Evolutionary conservation across 1,139 yeast species (phyloP), one percentile per base, ranked within the genome.

Genomic region (Pichia sp.): DNA sequence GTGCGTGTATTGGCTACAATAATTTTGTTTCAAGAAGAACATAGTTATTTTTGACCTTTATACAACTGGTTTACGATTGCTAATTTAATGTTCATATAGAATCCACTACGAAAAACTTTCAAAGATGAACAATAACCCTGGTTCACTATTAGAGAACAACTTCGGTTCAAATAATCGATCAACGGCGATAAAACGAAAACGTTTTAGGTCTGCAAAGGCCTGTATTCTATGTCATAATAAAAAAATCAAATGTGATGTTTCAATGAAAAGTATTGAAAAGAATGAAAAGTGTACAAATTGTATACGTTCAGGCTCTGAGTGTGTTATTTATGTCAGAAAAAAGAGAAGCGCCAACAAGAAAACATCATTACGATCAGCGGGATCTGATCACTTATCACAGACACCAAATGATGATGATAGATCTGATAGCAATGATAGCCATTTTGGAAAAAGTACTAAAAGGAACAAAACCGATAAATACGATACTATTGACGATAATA

Each of bases 141-240:
- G 18, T 18, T 18, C n/a, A 32, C 16, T 11, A 18, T 9, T 32
- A 32, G 22, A 32, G 16, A n/a, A 32, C 9, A 3, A 5, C 12
- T 5, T 4, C 5, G 23, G 25, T 15, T 9, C 24, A 6, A 18
- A 16, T n/a, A 4, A 29, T 12, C 12, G 8, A n/a, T 16, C 16
- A 13, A 12, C 26, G 25, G 15, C 27, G 9, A n/a, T 30, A 9
- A 38, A 47, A 36, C 37, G 41, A 13, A 74, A 74, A 55, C 61
- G 80, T 32, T 75, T 78, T 22, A 61, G 82, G 50, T 79, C 81
- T 2, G 65, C 74, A 8, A 60, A 78, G 46, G 82, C 82, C 1
- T 77, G 82, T 56, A 69, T 72, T 15, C 74, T 73, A 15, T 77
- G 82, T 56, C 69, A 80, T 26, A 72, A 76, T 22, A 63, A 80